Conservation (phyloP, 805 yeast genomes). For the Candida piceae region DNA sequence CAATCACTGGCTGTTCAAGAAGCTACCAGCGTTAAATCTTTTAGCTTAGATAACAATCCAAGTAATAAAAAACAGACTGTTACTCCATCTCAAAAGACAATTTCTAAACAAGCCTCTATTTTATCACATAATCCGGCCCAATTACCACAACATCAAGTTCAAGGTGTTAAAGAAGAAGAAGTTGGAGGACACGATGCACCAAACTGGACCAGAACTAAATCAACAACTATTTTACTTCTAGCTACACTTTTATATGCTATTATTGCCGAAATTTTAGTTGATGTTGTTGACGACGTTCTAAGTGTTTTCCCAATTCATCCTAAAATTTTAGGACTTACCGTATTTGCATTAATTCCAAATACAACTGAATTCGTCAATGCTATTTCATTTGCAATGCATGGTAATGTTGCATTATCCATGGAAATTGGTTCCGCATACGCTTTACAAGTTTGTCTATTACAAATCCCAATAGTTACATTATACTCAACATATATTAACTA, state of each 20-base stretch:
- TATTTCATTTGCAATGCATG: conserved; percentile 91
- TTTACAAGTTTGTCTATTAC: conserved; percentile 87
- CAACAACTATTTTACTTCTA: conserved; percentile 72
- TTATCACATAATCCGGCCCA: conserved; percentile 6
- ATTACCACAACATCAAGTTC: conserved; percentile 5
- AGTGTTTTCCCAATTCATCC: conserved; percentile 78
- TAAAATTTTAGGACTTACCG: conserved; percentile 86
- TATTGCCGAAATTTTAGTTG: conserved; percentile 91
- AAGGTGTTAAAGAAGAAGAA: conserved; percentile 18
- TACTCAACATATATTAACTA: conserved; percentile 52
- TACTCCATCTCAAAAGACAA: conserved; percentile 2
- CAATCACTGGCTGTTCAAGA: conserved; percentile 9
- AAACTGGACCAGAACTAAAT: conserved; percentile 87
- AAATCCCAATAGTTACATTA: conserved; percentile 84
- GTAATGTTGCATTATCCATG: conserved; percentile 94
- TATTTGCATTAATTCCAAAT: conserved; percentile 93
- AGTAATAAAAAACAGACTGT: too few relatives aligned
- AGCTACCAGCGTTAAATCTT: conserved; percentile 23
- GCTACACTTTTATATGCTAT: conserved; percentile 87
- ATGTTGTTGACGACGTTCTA: conserved; percentile 85
- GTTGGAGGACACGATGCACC: conserved; percentile 93
- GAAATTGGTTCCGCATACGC: conserved; percentile 98
- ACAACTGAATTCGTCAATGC: conserved; percentile 97
- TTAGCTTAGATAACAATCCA: conserved; percentile 14
- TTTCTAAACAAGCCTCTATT: conserved; percentile 1